Base-by-base conservation (phyloP, 225 moss, liverwort and hornwort species). In the Antitrichia curtipendula region DNA sequence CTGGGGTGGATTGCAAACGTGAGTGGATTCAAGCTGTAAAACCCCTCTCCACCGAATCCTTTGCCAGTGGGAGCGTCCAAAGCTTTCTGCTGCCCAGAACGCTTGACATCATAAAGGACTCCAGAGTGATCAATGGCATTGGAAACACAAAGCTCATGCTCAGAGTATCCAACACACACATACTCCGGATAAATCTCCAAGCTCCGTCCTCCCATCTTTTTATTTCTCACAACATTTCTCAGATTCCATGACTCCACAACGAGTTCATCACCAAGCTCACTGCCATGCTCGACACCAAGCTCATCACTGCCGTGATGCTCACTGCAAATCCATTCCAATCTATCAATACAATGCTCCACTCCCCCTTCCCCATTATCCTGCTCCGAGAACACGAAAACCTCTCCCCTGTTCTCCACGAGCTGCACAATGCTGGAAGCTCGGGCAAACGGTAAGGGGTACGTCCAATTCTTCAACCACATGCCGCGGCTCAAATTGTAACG, bases 91-190 rank as follows among this genome's bases (percentile, higher is more conserved):
- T 74, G 3, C 22, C 63, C 82, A 21, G 6, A 22, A 29, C 52
- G 23, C 8, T 36, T 2, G 10, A 92, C 56, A 65, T 92, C 75
- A 50, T 90, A 88, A 1, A 90, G 47, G 28, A 84, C 34, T 36
- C 90, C 92, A 34, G 91, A 81, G n/a, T 88, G 92, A 20, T 88
- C 84, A 23, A 91, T 41, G 7, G 89, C 64, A 78, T 88, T 86
- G n/a, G 86, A 84, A 18, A 92, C 66, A 52, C 77, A 88, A 3
- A 92, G 27, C 43, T 89, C 74, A 8, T 49, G 82, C 19, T 70
- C 76, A 14, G 76, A 87, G 32, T 28, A 85, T 15, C 82, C 60
- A 14, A 84, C 50, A 57, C 92, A 92, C 10, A 79, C 71, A 16
- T 80, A 63, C 49, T 92, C 92, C 1, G 92, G 92, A 22, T 91